phyloP scores from a whole-genome alignment of 2,329 filamentous ascomycete species.

The Penicillium sp. region DNA sequence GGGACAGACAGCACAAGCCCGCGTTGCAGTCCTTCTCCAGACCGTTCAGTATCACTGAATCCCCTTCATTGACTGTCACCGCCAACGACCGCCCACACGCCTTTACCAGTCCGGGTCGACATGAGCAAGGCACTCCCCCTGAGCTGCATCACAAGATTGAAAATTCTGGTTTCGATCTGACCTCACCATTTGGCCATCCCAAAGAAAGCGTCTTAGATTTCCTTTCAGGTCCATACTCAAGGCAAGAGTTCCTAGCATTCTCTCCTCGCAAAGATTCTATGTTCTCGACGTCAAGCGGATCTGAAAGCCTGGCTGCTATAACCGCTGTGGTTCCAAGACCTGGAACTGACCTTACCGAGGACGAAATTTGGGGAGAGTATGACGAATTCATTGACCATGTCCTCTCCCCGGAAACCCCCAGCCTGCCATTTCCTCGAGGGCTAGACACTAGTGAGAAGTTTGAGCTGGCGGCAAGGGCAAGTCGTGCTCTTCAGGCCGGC shows the following conservation, averaged over 20 bases:
- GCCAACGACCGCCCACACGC: conserved; percentile 30
- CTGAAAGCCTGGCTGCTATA: conserved; percentile 64
- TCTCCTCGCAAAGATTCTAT: conserved; percentile 74
- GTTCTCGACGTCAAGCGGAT: conserved; percentile 68
- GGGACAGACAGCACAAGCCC: conserved; percentile 65
- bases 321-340: conserved; percentile 70
- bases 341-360: conserved; percentile 70
- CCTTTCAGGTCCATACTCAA: conserved; percentile 44
- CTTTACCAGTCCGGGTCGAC: conserved; percentile 29
- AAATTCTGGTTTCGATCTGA: conserved; percentile 30
- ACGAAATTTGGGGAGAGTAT: conserved; percentile 94
- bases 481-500: conserved; percentile 43
- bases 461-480: conserved; percentile 44
- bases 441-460: conserved; percentile 35
- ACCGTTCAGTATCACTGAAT: conserved; percentile 66
- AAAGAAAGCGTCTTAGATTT: conserved; percentile 37
- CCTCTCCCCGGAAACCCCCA: conserved; percentile 52
- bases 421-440: conserved; percentile 22
- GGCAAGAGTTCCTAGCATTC: conserved; percentile 74
- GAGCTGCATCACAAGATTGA: not conserved
- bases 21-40: conserved; percentile 84
- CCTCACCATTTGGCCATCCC: conserved; percentile 41
- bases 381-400: conserved; percentile 82
- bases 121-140: not conserved
- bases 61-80: conserved; percentile 46